Percentiles rank a stretch among this genome's conserved stretches.
phyloP scores from a whole-genome alignment of 768 basidiomycete species.

The Kwoniella europaea region DNA sequence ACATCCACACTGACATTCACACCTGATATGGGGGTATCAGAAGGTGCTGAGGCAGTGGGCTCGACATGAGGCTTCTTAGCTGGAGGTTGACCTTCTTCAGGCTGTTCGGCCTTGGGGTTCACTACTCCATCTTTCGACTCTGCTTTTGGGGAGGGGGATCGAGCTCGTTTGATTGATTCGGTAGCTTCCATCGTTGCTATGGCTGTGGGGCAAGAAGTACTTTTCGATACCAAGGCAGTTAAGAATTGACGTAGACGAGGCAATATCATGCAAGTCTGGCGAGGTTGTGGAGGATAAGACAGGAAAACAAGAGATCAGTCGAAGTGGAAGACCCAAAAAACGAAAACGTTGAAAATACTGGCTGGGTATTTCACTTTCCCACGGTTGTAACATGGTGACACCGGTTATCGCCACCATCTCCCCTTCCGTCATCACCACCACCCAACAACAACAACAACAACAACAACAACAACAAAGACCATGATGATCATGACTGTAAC shows the following conservation, averaged over 20 bases:
- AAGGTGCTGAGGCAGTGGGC: slow-evolving; percentile 13
- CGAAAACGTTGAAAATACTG: neutral
- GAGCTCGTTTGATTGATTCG: slow-evolving; percentile 17
- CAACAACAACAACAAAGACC: slow-evolving; percentile 1
- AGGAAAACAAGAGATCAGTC: neutral
- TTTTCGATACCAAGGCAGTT: neutral
- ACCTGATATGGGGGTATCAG: slow-evolving; percentile 3
- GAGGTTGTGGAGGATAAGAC: neutral
- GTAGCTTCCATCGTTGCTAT: slow-evolving; percentile 4
- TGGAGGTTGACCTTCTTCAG: slow-evolving; percentile 3
- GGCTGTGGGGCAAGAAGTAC: neutral
- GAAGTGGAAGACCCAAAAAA: neutral
- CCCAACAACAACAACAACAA: neutral
- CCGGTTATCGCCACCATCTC: slow-evolving; percentile 21
- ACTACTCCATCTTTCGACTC: neutral
- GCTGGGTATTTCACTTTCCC: slow-evolving; percentile 9
- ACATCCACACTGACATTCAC: slow-evolving; percentile 5
- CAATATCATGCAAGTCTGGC: slow-evolving; percentile 4
- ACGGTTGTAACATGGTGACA: neutral
- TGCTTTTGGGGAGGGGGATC: slow-evolving; percentile 13
- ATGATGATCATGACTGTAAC: neutral
- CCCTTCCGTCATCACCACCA: slow-evolving; percentile 1
- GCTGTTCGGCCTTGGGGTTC: neutral
- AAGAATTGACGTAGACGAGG: slow-evolving; percentile 4
- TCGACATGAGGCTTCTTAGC: slow-evolving; percentile 23